Evolutionary conservation across 1,139 yeast genomes (phyloP).

Genomic region (Nakaseomyces delphensis): DNA sequence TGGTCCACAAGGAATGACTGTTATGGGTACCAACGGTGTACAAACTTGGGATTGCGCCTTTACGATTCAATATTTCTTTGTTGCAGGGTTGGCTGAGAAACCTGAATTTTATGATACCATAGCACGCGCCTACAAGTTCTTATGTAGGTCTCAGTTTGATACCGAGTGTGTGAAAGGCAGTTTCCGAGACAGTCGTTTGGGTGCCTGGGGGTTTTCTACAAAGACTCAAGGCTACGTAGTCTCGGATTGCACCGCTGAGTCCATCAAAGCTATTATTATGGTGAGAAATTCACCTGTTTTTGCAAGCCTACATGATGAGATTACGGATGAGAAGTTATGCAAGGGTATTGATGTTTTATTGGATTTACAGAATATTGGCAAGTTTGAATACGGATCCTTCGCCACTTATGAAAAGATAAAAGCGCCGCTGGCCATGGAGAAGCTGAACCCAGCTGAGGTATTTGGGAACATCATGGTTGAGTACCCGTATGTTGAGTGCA

Average conservation of each 20-base stretch:
- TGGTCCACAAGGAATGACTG: constrained; percentile 85
- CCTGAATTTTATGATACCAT: constrained; percentile 61
- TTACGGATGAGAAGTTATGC: constrained; percentile 46
- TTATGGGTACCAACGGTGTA: constrained; percentile 96
- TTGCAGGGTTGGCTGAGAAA: constrained; percentile 68
- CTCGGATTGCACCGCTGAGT: constrained; percentile 95
- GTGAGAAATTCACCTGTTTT: constrained; percentile 58
- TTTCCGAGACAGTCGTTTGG: constrained; percentile 73
- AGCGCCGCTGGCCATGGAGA: constrained; percentile 69
- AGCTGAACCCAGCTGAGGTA: constrained; percentile 91
- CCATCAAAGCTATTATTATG: constrained; percentile 89
- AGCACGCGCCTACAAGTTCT: constrained; percentile 55
- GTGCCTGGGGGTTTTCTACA: constrained; percentile 98
- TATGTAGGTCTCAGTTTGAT: constrained; percentile 77
- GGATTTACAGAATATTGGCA: constrained; percentile 65
- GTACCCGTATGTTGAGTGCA: constrained; percentile 95
- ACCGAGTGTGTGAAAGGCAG: constrained; percentile 71
- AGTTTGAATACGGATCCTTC: constrained; percentile 82
- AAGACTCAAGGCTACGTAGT: constrained; percentile 95
- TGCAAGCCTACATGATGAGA: constrained; percentile 42
- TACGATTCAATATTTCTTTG: constrained; percentile 71
- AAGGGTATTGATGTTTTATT: constrained; percentile 68
- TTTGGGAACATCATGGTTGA: constrained; percentile 98
- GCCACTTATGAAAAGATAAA: constrained; percentile 85
- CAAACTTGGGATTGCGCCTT: constrained; percentile 98